Evolutionary conservation across 2,329 filamentous ascomycete genomes (phyloP), one percentile per base, ranked within the genome.

Genomic region (Colletotrichum spinosum): DNA sequence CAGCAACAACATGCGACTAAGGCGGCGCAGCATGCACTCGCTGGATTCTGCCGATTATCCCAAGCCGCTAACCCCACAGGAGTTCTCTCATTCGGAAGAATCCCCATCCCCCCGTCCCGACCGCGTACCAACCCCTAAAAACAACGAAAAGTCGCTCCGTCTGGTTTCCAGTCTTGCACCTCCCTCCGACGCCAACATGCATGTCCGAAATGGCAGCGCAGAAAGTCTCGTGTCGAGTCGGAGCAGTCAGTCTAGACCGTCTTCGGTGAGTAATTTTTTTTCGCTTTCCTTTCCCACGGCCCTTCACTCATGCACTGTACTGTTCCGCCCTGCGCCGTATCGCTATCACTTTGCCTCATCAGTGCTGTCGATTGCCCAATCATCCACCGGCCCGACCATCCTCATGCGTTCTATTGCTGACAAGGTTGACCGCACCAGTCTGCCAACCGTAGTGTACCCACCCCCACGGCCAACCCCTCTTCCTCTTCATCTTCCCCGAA

Each of bases 1-100:
- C 8, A 93, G 91, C 9, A 25, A 25, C 25, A 5, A 4, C 25
- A 93, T 91, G 78, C 86, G 92, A 73, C 91, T 94, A 78, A 86
- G 94, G 71, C 88, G 94, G 74, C 89, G 94, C 70, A 97, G 94
- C 78, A 87, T 97, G 80, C 92, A 92, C 69, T 90, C 88, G 15
- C 77, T 86, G 66, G 84, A 87, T 76, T 78, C 79, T 72, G 70
- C 79, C 70, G 79, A 82, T 67, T 79, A 80, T 70, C 74, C 76
- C 60, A 78, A 73, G 67, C 72, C 75, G 68, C 57, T 78, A 70
- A 75, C 75, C 67, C 76, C 79, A 67, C 78, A 77, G 58, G 74
- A 76, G 46, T 73, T 76, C 56, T 71, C 72, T 60, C 75, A 74
- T 44, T 62, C 69, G 35, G 76, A 77, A 69, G 71, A 71, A 69